Base-by-base conservation (phyloP, 2,329 filamentous ascomycete genomes). In the Cercospora sp. region DNA sequence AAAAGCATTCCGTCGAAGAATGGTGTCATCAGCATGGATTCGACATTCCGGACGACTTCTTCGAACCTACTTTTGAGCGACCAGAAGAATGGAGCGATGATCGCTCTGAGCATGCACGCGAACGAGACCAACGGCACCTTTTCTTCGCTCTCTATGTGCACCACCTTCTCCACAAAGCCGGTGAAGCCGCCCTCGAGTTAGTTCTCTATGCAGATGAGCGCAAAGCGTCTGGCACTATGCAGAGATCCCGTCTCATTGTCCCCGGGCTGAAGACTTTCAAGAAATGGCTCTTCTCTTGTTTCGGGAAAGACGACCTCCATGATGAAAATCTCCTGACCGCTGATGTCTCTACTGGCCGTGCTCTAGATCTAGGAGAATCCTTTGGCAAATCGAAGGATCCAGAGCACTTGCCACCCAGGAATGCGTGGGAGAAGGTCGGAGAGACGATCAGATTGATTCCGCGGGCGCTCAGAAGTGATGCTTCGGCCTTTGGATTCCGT, bases 71-170 rank as follows among this genome's bases (percentile, higher is more conserved):
- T 68, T 62, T 74, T 74, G 75, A 91, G 0, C 88, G 87, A 0
- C 84, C 90, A 0, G 70, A 75, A 32, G 51, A 70, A 18, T 30
- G 71, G 28, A 32, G 5, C 21, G 10, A 67, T 21, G 59, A 26
- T 71, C 75, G 70, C 79, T 82, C 82, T 91, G 77, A 86, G 80
- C 45, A 80, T 87, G 1, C 89, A 85, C 73, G 91, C 88, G 5
- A 91, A 88, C 1, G 83, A 10, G 86, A 88, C 65, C 88, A 91
- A 71, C 82, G 87, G 10, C 90, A 93, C 73, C 81, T 94, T 0
- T 92, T 90, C 77, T 81, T 92, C 10, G 82, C 91, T n/a, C 83
- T 93, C 3, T 87, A 87, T 69, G 87, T 93, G 79, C 89, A 93
- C 73, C 90, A 90, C 74, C 81, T 93, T 7, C 80, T 90, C 2